Base-by-base conservation (phyloP, 371 early-diverging fungal genomes). In the Coemansia sp. region DNA sequence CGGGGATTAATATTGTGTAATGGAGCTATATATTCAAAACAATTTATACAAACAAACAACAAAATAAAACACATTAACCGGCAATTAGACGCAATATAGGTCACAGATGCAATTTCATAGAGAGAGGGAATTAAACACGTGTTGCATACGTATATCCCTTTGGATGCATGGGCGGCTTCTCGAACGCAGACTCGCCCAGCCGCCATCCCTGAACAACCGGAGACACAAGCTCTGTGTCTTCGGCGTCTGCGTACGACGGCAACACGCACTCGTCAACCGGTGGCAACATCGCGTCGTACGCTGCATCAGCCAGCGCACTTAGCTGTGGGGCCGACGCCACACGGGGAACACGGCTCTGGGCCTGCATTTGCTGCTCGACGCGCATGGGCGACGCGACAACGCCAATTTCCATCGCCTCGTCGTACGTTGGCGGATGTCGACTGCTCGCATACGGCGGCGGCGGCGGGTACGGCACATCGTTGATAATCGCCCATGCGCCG, bases 331-430 rank as follows among this genome's bases (percentile, higher is more conserved):
- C 71, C n/a, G 71, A 70, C 6, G 57, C 62, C 7, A 58, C 58
- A 19, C 71, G 71, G 12, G 66, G 66, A 13, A 70, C 39, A 15
- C 29, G 6, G 4, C 23, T 4, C 1, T 7, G 28, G 2, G 28
- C 5, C 41, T 24, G 67, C 65, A 64, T 64, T 32, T 60, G 73
- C 65, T 76, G 71, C 73, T 80, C 80, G n/a, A 65, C 56, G 2
- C 79, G 60, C 26, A 78, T 51, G 24, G 79, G 79, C 24, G 79
- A 75, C 15, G 79, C 79, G 17, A 79, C 64, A 1, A 79, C 81
- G 24, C 79, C 79, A 13, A 79, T 79, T 49, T 79, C 78, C 41
- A 79, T 51, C 0, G 79, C 72, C 46, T 75, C 79, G 11, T 74
- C 76, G 59, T 79, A 79, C 12, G 76, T 60, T 0, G 79, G 79